Conservation (phyloP, 2,329 filamentous ascomycete species). For the Calonectria pauciramosa region DNA sequence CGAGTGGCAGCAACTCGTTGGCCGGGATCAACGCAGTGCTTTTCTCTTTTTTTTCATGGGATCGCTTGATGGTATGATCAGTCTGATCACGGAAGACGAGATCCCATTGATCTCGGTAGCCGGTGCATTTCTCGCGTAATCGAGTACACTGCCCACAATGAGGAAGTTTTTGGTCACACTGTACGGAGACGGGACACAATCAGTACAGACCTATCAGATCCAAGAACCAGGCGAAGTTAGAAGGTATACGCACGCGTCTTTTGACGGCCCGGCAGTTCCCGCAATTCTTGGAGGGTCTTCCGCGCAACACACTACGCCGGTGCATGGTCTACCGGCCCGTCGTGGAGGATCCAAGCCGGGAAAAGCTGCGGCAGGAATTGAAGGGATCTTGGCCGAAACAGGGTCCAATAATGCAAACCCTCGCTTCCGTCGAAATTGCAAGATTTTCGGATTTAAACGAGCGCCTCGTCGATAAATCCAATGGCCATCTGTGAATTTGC, state of each 20-base stretch:
- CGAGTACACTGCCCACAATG: slow-evolving; percentile 1
- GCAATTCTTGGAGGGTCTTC: not conserved
- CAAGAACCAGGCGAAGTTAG: not conserved
- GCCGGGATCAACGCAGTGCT: no score
- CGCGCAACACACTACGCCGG: not conserved
- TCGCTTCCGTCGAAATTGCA: not conserved
- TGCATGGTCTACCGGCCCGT: not conserved
- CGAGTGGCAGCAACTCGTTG: not conserved
- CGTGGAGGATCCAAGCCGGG: no score
- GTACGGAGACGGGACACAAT: not conserved
- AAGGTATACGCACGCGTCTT: not conserved
- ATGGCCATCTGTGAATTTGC: not conserved
- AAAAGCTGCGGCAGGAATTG: no score
- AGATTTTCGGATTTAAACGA: not conserved
- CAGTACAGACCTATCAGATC: not conserved
- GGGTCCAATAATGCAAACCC: no score
- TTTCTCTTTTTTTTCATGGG: not conserved
- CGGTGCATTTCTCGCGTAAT: not conserved
- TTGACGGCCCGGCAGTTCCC: not conserved
- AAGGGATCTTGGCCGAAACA: not conserved
- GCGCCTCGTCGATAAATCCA: not conserved
- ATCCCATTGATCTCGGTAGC: not conserved
- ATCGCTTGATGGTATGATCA: not conserved
- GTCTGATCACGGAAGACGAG: not conserved
- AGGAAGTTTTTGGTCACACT: not conserved